Percentiles rank a stretch among this genome's conserved stretches.
Evolutionary conservation across 2,329 filamentous ascomycete genomes (phyloP).

Genomic region (Penicillium digitatum): DNA sequence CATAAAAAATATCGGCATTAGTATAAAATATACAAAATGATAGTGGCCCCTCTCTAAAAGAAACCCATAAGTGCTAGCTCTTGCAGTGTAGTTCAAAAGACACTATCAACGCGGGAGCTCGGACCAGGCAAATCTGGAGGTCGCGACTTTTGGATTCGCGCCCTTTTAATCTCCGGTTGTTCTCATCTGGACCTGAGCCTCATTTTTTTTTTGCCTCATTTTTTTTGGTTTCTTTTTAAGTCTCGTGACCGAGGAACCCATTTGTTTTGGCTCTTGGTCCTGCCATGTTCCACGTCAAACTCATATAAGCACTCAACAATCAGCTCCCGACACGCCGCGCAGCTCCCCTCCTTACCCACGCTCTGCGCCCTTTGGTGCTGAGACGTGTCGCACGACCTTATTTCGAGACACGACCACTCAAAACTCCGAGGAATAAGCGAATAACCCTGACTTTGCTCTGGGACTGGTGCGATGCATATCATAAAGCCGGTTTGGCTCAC

Average conservation of each 20-base stretch:
- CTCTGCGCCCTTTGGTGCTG: background rate
- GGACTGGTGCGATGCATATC: slow-evolving; percentile 62
- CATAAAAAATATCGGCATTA: background rate
- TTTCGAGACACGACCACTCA: background rate
- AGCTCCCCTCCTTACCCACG: background rate
- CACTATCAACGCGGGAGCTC: slow-evolving; percentile 28
- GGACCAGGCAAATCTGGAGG: slow-evolving; percentile 35
- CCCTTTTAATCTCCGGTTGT: slow-evolving; percentile 16
- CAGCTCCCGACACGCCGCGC: slow-evolving; percentile 6
- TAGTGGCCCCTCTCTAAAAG: background rate
- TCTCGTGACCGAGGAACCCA: background rate
- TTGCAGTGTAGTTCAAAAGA: background rate
- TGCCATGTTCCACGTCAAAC: slow-evolving; percentile 30
- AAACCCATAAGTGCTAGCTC: background rate
- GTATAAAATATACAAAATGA: background rate
- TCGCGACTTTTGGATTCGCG: slow-evolving; percentile 37
- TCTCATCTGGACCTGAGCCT: slow-evolving; percentile 4
- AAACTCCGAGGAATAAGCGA: background rate
- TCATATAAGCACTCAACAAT: slow-evolving; percentile 5
- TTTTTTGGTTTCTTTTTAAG: background rate
- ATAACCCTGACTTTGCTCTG: slow-evolving; percentile 5
- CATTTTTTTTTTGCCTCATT: too few species aligned
- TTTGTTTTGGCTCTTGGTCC: slow-evolving; percentile 5
- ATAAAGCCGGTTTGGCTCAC: slow-evolving; percentile 95
- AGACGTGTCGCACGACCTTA: background rate